Base-by-base conservation (phyloP, 176 grass and related monocot genomes). In the Eremochloa ophiuroides region DNA sequence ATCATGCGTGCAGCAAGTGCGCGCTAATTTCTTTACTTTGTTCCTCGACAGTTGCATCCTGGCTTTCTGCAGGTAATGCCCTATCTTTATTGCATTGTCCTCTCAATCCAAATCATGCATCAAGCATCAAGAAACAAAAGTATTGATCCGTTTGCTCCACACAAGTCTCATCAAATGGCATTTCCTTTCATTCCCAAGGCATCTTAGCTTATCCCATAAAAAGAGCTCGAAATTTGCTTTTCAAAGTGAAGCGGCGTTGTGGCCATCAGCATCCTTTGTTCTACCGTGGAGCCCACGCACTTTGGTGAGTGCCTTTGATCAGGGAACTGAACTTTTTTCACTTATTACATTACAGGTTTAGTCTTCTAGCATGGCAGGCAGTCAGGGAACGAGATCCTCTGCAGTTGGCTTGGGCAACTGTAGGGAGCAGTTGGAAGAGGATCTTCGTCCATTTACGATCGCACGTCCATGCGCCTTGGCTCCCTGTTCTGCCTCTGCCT, bases 211-310 rank as follows among this genome's bases (percentile, higher is more conserved):
- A 13, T 43, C 69, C 13, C 41, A 69, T 75, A 27, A 84, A 85
- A 80, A 75, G 56, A 66, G 84, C 84, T 83, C 71, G 72, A 82
- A 84, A 26, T 64, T 50, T 62, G 64, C 83, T 92, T 89, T 90
- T 86, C 85, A 60, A 87, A 66, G 71, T 63, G 42, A 61, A 26
- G 38, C 37, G 66, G 10, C 18, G 27, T 16, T 27, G 46, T 81
- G 44, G 62, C 31, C 2, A 31, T 8, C 7, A 38, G 72, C 34
- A 77, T 87, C 63, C 51, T 80, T 84, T 77, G 87, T 28, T 55
- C 35, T 88, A 35, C 29, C 28, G 44, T 81, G 82, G 87, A 89
- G 43, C 71, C 87, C 42, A 12, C 64, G 48, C 8, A 50, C 71
- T 81, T 28, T 44, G 10, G 30, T 80, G 23, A 5, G 17, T 69